Evolutionary conservation across 2,329 filamentous ascomycete species (phyloP).

Genomic region (Ilyonectria sp.): DNA sequence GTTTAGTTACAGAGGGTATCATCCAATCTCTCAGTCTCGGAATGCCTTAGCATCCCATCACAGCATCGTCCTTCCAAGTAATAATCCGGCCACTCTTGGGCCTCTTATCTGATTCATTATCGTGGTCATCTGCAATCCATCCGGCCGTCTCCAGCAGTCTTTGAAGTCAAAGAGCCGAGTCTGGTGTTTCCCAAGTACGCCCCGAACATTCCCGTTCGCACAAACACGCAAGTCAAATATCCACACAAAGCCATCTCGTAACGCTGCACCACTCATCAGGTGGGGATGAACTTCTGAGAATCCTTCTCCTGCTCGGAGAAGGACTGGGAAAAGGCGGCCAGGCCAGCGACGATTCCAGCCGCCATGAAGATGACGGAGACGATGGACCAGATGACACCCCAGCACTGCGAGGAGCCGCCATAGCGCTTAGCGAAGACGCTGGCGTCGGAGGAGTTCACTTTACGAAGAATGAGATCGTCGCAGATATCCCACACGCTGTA

Average conservation of each 20-base stretch:
- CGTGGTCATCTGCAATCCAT: constrained; percentile 25
- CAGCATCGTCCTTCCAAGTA: constrained; percentile 17
- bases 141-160: constrained; percentile 17
- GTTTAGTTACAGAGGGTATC: constrained; percentile 41
- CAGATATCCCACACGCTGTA: constrained; percentile 91
- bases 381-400: constrained; percentile 85
- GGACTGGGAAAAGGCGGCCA: constrained; percentile 82
- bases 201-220: constrained; percentile 14
- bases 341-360: constrained; percentile 79
- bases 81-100: constrained; percentile 24
- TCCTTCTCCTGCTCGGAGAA: constrained; percentile 78
- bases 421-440: constrained; percentile 85
- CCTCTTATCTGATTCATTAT: constrained; percentile 32
- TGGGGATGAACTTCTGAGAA: constrained; percentile 76
- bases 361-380: constrained; percentile 82
- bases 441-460: constrained; percentile 85
- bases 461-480: constrained; percentile 84
- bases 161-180: constrained; percentile 10
- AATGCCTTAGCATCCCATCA: constrained; percentile 19
- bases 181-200: constrained; percentile 17
- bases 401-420: constrained; percentile 84
- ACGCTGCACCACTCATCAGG: constrained; percentile 41
- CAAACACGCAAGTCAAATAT: constrained; percentile 13
- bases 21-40: constrained; percentile 28
- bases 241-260: constrained; percentile 1